Base-by-base conservation (phyloP, 2,329 filamentous ascomycete species). In the Calonectria honghensis region DNA sequence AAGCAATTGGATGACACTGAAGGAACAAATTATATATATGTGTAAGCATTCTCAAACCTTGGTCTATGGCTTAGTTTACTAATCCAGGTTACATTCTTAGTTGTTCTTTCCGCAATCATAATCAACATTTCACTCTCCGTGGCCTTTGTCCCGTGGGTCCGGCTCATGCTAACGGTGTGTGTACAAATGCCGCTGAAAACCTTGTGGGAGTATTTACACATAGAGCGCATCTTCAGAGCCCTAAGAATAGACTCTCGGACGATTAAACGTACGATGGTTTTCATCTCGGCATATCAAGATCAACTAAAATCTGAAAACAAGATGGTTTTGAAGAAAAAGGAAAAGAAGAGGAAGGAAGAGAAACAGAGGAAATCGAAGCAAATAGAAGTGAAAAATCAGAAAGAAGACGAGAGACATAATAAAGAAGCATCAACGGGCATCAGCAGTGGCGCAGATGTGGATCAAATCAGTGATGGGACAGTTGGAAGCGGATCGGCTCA, bases 71-170 rank as follows among this genome's bases (percentile, higher is more conserved):
- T n/a, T 2, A 27, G 3, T 6, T 2, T 6, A 13, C 13, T 54
- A 16, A 54, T 10, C 29, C 6, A 16, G 20, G 39, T 18, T 41
- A 20, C 2, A 41, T 41, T 16, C 4, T 16, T 5, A 54, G 51
- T 54, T 6, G 10, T 54, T 29, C 24, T 54, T 54, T 54, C 51
- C 51, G 27, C 51, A 27, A 27, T 54, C 14, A 20, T 54, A 14
- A 54, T 54, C 13, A 54, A 54, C 51, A 31, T 54, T 54, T 54
- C 51, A 16, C 51, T 54, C 24, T 54, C 51, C 7, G 51, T 54
- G 51, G 51, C 51, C 24, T 54, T 54, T 31, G 24, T 54, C 6
- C 51, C 51, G 7, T 54, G 51, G 51, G 51, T 54, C 4, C 24
- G 51, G 11, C 51, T 54, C 24, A 11, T 54, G 20, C 24, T 54